These are phyloP conservation scores for Anastatica hierochuntica DNA, from an alignment of 345 rosid genomes.

Conservation along the genomic window DNA sequence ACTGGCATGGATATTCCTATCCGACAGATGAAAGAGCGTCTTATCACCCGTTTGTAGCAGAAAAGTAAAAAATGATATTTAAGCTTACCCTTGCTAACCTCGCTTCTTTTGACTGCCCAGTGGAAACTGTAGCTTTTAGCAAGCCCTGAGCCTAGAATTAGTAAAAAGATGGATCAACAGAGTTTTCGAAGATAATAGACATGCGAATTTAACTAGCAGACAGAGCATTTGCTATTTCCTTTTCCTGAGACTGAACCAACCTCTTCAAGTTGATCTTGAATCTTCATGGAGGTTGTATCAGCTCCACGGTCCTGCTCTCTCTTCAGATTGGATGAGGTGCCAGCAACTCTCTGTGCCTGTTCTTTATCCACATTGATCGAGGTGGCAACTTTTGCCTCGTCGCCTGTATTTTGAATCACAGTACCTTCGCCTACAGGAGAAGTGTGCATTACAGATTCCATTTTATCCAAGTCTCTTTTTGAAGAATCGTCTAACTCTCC, in stretches of 20 bases:
- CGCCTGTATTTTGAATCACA: conserved; percentile 30
- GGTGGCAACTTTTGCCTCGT: conserved; percentile 33
- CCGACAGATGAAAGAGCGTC: not conserved
- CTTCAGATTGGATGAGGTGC: conserved; percentile 32
- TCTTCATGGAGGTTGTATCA: conserved; percentile 34
- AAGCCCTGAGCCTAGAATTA: conserved; percentile 87
- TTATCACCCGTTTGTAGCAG: not conserved
- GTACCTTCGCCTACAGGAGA: conserved; percentile 30
- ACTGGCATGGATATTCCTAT: conserved; percentile 5
- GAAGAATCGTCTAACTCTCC: conserved; percentile 34
- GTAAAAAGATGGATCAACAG: conserved; percentile 17
- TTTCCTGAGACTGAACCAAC: conserved; percentile 28
- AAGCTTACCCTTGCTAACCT: conserved; percentile 88
- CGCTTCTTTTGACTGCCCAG: conserved; percentile 97
- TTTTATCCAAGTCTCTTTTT: conserved; percentile 24
- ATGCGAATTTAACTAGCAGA: not conserved
- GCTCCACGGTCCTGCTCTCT: conserved; percentile 31
- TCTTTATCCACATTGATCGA: conserved; percentile 36
- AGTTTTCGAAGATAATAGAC: not conserved
- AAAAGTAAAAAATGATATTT: not conserved
- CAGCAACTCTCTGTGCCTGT: conserved; percentile 23
- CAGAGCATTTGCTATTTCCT: conserved; percentile 2
- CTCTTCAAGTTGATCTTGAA: conserved; percentile 94
- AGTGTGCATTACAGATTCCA: conserved; percentile 29
- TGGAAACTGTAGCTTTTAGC: conserved; percentile 68